Conservation (phyloP, 2,329 filamentous ascomycete species). For the Trichoderma koningii region DNA sequence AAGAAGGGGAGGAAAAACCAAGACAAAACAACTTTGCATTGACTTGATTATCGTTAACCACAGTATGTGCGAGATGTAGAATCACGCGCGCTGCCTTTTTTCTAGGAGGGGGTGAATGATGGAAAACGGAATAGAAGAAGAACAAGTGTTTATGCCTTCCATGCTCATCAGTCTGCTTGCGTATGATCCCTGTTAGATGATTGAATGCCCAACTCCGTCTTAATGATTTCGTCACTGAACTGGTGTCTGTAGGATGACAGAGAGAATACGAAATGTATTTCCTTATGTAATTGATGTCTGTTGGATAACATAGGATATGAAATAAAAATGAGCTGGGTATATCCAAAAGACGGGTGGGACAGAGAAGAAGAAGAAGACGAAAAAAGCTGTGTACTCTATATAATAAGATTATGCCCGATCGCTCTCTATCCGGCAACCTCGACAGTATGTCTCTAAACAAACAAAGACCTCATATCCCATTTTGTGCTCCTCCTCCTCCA, state of each 20-base stretch:
- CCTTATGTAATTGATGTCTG: no score
- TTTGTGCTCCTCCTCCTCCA: constrained; percentile 1
- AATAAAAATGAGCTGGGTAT: not conserved
- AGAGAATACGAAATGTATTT: no score
- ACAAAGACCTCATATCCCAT: constrained; percentile 6
- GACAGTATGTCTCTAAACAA: constrained; percentile 25
- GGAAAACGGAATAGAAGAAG: constrained; percentile 22
- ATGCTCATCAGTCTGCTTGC: not conserved
- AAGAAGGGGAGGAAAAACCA: not conserved
- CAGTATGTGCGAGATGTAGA: constrained; percentile 25
- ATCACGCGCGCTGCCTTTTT: not conserved
- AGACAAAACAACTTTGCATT: no score
- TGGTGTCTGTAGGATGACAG: no score
- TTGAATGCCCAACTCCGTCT: no score
- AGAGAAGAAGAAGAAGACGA: not conserved
- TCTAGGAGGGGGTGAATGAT: constrained; percentile 19
- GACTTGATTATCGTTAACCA: not conserved
- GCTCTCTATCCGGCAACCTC: constrained; percentile 27
- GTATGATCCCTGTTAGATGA: no score
- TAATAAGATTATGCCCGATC: constrained; percentile 19
- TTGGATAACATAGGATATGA: not conserved
- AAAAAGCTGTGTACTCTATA: constrained; percentile 26
- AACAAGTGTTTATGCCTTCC: constrained; percentile 21
- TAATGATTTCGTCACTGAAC: no score
- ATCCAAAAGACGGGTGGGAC: not conserved